These are phyloP conservation scores for Mrakiaceae sp. DNA, from an alignment of 1,284 basidiomycete species.

Conservation along the genomic window DNA sequence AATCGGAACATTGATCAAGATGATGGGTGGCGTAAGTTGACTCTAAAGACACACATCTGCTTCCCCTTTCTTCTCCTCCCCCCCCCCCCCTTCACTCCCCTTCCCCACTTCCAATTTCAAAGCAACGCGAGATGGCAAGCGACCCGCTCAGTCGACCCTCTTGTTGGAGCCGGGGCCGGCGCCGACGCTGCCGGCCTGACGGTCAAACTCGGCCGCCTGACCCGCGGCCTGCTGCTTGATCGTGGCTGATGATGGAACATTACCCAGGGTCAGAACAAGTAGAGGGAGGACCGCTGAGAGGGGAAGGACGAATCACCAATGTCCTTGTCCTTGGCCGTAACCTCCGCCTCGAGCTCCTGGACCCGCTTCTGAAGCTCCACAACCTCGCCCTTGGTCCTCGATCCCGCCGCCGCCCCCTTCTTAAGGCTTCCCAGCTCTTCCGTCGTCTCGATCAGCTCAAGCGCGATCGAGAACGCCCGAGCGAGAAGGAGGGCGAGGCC, in stretches of 20 bases:
- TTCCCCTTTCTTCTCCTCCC: too few relatives aligned
- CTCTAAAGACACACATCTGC: too few relatives aligned
- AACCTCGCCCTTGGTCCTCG: slow-evolving; percentile 24
- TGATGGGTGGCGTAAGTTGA: too few relatives aligned
- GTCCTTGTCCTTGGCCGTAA: slow-evolving; percentile 49
- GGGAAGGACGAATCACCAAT: slow-evolving; percentile 45
- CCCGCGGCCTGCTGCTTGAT: slow-evolving; percentile 70
- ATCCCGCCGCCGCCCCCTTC: slow-evolving; percentile 35
- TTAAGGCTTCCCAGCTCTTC: slow-evolving; percentile 77
- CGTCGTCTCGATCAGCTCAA: slow-evolving; percentile 81
- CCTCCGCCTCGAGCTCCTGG: slow-evolving; percentile 51
- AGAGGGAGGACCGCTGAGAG: not conserved
- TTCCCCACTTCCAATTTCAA: too few relatives aligned
- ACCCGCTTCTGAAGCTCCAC: slow-evolving; percentile 51
- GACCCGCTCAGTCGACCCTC: slow-evolving; percentile 7
- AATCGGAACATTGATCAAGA: too few relatives aligned
- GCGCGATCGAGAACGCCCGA: slow-evolving; percentile 80
- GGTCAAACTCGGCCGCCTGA: slow-evolving; percentile 65
- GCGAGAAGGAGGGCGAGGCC: slow-evolving; percentile 90
- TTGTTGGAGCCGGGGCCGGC: slow-evolving; percentile 4
- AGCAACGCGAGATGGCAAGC: too few relatives aligned
- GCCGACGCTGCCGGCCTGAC: slow-evolving; percentile 24
- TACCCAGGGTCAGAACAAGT: not conserved
- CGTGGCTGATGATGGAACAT: slow-evolving; percentile 42
- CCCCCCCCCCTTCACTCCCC: too few relatives aligned